A percentile compares a stretch with the other conserved stretches of the same genome.
Evolutionary conservation across 805 yeast genomes (phyloP).

Genomic region (Ogataea ramenticola): DNA sequence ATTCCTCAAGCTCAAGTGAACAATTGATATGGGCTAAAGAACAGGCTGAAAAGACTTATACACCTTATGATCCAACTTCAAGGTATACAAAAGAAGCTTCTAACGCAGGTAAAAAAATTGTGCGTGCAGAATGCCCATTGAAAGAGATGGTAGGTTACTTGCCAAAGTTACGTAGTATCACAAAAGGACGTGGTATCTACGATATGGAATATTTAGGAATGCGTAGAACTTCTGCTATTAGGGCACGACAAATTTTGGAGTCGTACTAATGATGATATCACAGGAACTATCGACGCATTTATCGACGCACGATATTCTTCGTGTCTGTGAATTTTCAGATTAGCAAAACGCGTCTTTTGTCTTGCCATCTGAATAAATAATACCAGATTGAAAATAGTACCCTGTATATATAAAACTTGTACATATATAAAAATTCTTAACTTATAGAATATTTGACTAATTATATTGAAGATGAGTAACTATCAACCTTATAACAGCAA

Average conservation of each 20-base stretch:
- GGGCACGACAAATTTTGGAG: slow-evolving; percentile 31
- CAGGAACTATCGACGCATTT: not conserved
- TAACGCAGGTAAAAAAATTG: slow-evolving; percentile 37
- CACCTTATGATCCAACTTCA: slow-evolving; percentile 74
- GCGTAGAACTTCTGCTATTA: slow-evolving; percentile 54
- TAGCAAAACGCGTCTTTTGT: not conserved
- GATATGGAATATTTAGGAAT: slow-evolving; percentile 73
- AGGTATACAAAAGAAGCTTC: slow-evolving; percentile 20
- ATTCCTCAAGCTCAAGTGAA: slow-evolving; percentile 12
- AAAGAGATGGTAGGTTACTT: slow-evolving; percentile 88
- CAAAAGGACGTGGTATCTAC: slow-evolving; percentile 85
- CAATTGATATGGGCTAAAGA: slow-evolving; percentile 39
- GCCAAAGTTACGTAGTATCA: slow-evolving; percentile 66
- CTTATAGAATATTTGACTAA: no score
- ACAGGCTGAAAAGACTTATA: slow-evolving; percentile 54
- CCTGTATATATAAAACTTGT: no score
- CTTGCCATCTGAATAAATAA: not conserved
- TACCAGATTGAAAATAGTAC: not conserved
- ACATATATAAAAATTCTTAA: not conserved
- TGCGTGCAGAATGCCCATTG: slow-evolving; percentile 79
- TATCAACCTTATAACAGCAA: slow-evolving; percentile 32
- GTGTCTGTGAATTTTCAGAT: not conserved
- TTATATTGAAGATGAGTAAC: slow-evolving; percentile 6
- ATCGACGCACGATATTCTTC: not conserved
- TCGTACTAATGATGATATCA: no score